phyloP scores from a whole-genome alignment of 2,329 filamentous ascomycete species.

The Aureobasidium sp. region DNA sequence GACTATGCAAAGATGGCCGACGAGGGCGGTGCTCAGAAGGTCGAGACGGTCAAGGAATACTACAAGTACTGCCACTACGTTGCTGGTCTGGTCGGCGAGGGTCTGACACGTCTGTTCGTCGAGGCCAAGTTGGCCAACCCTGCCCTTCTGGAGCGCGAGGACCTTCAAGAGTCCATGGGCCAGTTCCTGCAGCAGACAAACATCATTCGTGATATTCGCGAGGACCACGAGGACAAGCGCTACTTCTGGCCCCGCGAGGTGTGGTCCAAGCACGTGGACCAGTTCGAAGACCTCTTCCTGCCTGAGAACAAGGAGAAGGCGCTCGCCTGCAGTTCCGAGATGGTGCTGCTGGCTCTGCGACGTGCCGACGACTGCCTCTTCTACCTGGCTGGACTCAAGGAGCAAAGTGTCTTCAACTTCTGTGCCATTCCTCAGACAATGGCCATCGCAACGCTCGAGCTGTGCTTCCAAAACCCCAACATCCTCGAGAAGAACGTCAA shows the following conservation, averaged over 20 bases:
- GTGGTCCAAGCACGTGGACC: slow-evolving; percentile 89
- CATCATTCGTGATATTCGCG: slow-evolving; percentile 90
- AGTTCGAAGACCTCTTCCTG: slow-evolving; percentile 84
- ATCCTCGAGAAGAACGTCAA: slow-evolving; percentile 87
- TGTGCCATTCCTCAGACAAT: slow-evolving; percentile 93
- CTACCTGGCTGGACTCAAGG: slow-evolving; percentile 88
- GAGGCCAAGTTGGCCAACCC: slow-evolving; percentile 80
- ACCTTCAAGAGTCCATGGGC: slow-evolving; percentile 90
- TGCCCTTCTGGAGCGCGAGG: slow-evolving; percentile 65
- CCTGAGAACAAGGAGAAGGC: slow-evolving; percentile 69
- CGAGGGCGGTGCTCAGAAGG: slow-evolving; percentile 57
- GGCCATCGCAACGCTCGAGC: slow-evolving; percentile 90
- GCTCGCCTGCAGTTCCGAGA: slow-evolving; percentile 79
- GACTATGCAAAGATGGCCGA: slow-evolving; percentile 76
- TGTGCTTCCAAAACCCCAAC: slow-evolving; percentile 82
- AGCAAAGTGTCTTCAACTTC: slow-evolving; percentile 99
- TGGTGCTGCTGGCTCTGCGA: slow-evolving; percentile 82
- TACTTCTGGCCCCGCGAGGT: slow-evolving; percentile 95
- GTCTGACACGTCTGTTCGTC: slow-evolving; percentile 82
- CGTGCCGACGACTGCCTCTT: slow-evolving; percentile 92
- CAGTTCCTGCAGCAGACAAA: slow-evolving; percentile 98
- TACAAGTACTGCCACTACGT: slow-evolving; percentile 98
- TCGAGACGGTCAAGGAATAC: slow-evolving; percentile 80
- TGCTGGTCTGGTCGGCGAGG: slow-evolving; percentile 95
- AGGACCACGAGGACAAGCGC: slow-evolving; percentile 79